Conservation (phyloP, 257 asterid genomes). For the Capsicum pubescens region DNA sequence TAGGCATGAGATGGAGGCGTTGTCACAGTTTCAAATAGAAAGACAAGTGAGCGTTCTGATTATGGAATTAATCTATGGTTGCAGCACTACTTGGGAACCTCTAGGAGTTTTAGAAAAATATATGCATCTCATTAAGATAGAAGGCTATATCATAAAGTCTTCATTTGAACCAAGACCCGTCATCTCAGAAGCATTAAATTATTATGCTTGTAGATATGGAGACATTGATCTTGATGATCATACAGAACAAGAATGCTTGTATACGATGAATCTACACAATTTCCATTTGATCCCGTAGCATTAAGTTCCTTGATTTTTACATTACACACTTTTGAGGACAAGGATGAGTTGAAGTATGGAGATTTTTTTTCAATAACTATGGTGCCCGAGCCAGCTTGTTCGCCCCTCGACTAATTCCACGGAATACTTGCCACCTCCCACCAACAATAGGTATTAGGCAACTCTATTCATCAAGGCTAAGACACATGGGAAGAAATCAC, state of each 20-base stretch:
- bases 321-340: not conserved
- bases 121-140: not conserved
- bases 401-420: too few relatives aligned
- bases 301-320: not conserved
- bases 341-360: not conserved
- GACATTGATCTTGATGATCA: not conserved
- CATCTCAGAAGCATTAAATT: not conserved
- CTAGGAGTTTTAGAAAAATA: not conserved
- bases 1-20: not conserved
- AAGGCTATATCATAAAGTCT: not conserved
- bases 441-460: too few relatives aligned
- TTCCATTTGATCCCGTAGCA: not conserved
- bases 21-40: not conserved
- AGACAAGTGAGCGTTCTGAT: not conserved
- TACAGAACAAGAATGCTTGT: not conserved
- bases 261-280: not conserved
- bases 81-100: not conserved
- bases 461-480: too few relatives aligned
- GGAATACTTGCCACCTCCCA: too few relatives aligned
- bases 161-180: not conserved
- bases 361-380: not conserved
- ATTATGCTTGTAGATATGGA: not conserved
- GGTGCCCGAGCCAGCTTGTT: too few relatives aligned
- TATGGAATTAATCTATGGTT: not conserved
- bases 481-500: too few relatives aligned